Evolutionary conservation across 371 early-diverging fungal genomes (phyloP).

Genomic region (Sporodiniella umbellata): DNA sequence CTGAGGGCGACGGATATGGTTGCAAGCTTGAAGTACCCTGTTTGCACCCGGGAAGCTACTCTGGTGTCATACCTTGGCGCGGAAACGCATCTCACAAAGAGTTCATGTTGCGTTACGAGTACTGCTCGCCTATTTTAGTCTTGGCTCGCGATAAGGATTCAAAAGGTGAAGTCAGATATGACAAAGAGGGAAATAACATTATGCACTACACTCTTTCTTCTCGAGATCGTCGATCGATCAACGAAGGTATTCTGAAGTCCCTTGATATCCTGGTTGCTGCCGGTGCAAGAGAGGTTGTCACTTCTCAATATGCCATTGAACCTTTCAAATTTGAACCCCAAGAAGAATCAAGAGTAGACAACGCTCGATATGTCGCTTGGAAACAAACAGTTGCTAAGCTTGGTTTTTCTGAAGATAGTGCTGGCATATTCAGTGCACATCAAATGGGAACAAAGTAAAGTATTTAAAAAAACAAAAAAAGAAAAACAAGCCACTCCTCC

Average conservation of each 20-base stretch:
- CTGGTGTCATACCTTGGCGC: constrained; percentile 53
- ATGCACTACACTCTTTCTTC: constrained; percentile 50
- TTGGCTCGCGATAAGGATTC: constrained; percentile 39
- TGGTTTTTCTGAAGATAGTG: constrained; percentile 30
- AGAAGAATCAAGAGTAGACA: constrained; percentile 33
- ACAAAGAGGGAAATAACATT: constrained; percentile 23
- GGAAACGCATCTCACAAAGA: constrained; percentile 51
- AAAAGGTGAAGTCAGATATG: constrained; percentile 27
- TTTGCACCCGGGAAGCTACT: constrained; percentile 44
- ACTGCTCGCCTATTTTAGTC: constrained; percentile 5
- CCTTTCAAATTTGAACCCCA: constrained; percentile 35
- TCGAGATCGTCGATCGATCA: constrained; percentile 51
- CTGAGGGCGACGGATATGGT: constrained; percentile 56
- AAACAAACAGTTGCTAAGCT: constrained; percentile 16
- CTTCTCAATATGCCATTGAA: constrained; percentile 49
- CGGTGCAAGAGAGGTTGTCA: constrained; percentile 44
- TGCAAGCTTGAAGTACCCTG: constrained; percentile 68
- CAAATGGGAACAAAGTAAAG: constrained; percentile 64
- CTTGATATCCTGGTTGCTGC: constrained; percentile 46
- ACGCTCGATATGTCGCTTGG: constrained; percentile 38
- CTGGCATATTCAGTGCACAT: constrained; percentile 50
- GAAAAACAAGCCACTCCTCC: neutral
- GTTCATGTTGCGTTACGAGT: constrained; percentile 45
- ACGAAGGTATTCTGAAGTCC: constrained; percentile 49
- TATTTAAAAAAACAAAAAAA: too few relatives aligned